Evolutionary conservation across 768 basidiomycete genomes (phyloP).

Genomic region (Boletales sp.): DNA sequence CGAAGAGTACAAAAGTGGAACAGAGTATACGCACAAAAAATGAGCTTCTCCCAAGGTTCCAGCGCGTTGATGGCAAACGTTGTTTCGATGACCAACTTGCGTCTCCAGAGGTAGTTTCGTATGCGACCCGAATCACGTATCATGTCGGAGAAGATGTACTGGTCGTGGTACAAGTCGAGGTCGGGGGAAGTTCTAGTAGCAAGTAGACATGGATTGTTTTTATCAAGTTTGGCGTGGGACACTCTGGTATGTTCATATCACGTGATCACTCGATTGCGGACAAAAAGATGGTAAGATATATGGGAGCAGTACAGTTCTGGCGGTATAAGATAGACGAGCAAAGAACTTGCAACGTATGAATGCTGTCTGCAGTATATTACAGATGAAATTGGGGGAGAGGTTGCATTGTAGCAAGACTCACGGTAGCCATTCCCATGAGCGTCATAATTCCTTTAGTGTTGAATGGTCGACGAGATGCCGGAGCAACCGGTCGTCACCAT

Average conservation of each 20-base stretch:
- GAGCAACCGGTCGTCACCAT: slow-evolving; percentile 35
- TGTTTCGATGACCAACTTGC: slow-evolving; percentile 53
- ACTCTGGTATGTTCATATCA: not conserved
- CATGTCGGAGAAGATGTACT: not conserved
- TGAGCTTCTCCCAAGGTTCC: slow-evolving; percentile 66
- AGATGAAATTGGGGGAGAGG: not conserved
- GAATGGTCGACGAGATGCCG: slow-evolving; percentile 27
- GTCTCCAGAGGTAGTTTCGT: slow-evolving; percentile 44
- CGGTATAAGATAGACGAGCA: slow-evolving; percentile 12
- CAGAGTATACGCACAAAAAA: slow-evolving; percentile 45
- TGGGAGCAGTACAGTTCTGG: slow-evolving; percentile 13
- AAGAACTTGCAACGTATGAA: not conserved
- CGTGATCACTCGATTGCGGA: slow-evolving; percentile 1
- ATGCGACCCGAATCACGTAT: slow-evolving; percentile 17
- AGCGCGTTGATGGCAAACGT: slow-evolving; percentile 58
- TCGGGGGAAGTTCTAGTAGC: not conserved
- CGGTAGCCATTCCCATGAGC: not conserved
- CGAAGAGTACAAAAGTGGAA: not conserved
- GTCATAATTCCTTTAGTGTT: slow-evolving; percentile 28
- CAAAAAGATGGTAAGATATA: slow-evolving; percentile 3
- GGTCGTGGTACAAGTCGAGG: not conserved
- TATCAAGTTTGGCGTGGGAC: slow-evolving; percentile 2
- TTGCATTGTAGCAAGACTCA: slow-evolving; percentile 10
- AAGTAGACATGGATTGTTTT: not conserved
- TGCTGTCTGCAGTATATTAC: slow-evolving; percentile 10